Evolutionary conservation across 208 protist genomes (phyloP), one percentile per base, ranked within the genome.

Genomic region (Leptomonas seymouri): DNA sequence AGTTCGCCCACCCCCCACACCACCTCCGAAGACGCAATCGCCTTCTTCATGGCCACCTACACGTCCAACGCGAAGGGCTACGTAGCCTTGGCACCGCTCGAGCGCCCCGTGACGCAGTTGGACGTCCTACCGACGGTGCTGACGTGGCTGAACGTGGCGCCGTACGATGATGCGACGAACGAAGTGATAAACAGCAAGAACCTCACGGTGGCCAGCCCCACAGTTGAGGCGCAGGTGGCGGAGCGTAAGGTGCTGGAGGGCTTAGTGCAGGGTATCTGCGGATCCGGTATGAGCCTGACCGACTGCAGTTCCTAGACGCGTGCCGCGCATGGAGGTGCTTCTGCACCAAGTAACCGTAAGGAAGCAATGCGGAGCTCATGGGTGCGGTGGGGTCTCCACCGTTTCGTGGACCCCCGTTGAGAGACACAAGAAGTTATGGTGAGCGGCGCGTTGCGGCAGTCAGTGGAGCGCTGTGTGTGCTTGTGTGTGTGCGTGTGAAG

Each of bases 101-200:
- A 67, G 67, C 69, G 67, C 36, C 76, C 84, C n/a, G 70, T 76
- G 45, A 79, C 82, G 41, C 82, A 89, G 64, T 73, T 92, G 48
- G 89, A 94, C 63, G 84, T 91, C 21, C 70, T 82, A 34, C 86
- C 89, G 61, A 94, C 89, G 39, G 82, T 83, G 39, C 78, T 94
- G 69, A 76, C 76, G 36, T 94, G 89, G 89, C 72, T 94, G 25
- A 80, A 83, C 68, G 55, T 91, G 3, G 80, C 76, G 0, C 86
- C 89, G 34, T 91, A 73, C 64, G 85, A 90, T 53, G 75, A 74
- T 21, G 74, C 51, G 41, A 89, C 86, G 67, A 68, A 75, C 42
- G 68, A 51, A 3, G 73, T 74, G 18, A 21, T 84, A 15, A 64
- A 71, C 0, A 74, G 76, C 48, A 80, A 28, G 39, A 84, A 78